phyloP scores from a whole-genome alignment of 2,329 filamentous ascomycete genomes.

The Arthrobotrys musiformis region DNA sequence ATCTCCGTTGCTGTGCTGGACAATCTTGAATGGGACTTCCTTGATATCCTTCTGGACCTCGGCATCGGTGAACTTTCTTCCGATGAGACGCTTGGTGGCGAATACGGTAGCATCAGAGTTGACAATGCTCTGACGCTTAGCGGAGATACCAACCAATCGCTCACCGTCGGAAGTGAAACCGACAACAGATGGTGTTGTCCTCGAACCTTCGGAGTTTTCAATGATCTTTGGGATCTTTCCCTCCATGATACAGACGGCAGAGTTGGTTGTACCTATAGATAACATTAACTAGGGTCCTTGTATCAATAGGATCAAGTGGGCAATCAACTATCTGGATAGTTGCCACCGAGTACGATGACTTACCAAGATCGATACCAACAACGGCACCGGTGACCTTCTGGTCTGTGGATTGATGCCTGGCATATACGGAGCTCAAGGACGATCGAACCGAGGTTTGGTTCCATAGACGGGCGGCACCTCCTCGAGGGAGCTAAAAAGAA shows the following conservation, averaged over 20 bases:
- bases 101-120: conserved; percentile 99
- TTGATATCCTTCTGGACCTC: conserved; percentile 98
- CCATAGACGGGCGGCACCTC: conserved; percentile 47
- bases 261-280: conserved; percentile 84
- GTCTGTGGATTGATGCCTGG: conserved; percentile 80
- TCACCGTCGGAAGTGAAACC: conserved; percentile 96
- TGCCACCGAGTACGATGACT: conserved; percentile 60
- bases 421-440: conserved; percentile 71
- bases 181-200: conserved; percentile 93
- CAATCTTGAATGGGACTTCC: conserved; percentile 98
- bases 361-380: conserved; percentile 97
- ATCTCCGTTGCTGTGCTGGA: conserved; percentile 95
- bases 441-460: conserved; percentile 49
- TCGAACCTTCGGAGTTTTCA: conserved; percentile 93
- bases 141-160: conserved; percentile 94
- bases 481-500: conserved; percentile 49
- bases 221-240: conserved; percentile 95
- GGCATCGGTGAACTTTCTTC: conserved; percentile 91
- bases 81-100: conserved; percentile 98
- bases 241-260: conserved; percentile 96
- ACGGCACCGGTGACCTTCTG: conserved; percentile 93
- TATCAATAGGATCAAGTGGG: not conserved
- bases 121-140: conserved; percentile 97
- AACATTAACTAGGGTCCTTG: conserved; percentile 12
- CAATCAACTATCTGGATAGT: not conserved